Evolutionary conservation across 2,329 filamentous ascomycete species (phyloP).

Genomic region (Annulohypoxylon truncatum): DNA sequence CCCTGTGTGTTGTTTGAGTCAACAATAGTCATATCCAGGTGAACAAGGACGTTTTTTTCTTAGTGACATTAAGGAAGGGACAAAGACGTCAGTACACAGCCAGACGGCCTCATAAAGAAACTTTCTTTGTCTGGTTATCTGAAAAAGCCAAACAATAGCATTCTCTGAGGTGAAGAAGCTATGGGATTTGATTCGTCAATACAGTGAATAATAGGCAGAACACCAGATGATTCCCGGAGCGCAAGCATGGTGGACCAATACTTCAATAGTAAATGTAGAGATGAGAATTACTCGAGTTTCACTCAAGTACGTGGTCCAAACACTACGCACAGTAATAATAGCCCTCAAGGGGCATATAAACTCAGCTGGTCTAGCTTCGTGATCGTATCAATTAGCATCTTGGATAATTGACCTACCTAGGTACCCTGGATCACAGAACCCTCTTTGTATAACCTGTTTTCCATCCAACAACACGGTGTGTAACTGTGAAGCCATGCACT

Average conservation of each 20-base stretch:
- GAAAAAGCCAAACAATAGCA: background rate
- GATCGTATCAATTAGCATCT: background rate
- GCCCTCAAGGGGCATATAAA: background rate
- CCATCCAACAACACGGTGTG: background rate
- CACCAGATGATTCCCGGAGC: background rate
- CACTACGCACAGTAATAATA: background rate
- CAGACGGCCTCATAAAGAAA: background rate
- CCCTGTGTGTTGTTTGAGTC: constrained; percentile 13
- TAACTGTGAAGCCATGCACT: background rate
- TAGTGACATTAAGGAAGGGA: background rate
- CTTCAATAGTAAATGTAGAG: background rate
- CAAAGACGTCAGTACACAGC: constrained; percentile 1
- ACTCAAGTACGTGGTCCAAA: background rate
- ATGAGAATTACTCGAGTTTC: background rate
- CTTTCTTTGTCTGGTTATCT: constrained; percentile 1
- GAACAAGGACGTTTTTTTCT: constrained; percentile 1
- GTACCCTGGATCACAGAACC: background rate
- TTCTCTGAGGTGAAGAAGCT: background rate
- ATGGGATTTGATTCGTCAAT: background rate
- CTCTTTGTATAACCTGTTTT: background rate
- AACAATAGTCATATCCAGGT: background rate
- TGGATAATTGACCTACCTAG: background rate
- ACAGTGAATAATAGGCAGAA: background rate
- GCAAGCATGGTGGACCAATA: background rate
- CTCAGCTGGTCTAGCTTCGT: background rate